These are phyloP conservation scores for Penicillium argentinense DNA, from an alignment of 495 filamentous ascomycete genomes.

Conservation along the genomic window DNA sequence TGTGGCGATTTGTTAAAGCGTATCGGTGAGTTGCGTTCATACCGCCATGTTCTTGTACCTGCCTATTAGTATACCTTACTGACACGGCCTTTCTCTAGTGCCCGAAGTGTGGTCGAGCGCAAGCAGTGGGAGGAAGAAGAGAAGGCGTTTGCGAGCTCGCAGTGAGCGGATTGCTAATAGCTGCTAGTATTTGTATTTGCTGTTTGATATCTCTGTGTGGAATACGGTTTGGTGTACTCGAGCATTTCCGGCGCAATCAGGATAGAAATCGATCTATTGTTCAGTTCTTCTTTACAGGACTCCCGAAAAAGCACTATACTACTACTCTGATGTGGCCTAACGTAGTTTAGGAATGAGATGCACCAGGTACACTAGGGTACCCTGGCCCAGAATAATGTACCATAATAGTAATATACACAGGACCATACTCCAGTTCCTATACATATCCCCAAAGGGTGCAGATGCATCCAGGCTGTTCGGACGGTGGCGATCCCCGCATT, in stretches of 20 bases:
- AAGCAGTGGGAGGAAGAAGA: slow-evolving; percentile 49
- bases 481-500: slow-evolving; percentile 48
- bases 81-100: slow-evolving; percentile 23
- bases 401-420: too few relatives aligned
- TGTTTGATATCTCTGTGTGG: slow-evolving; percentile 17
- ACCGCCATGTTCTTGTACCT: not conserved
- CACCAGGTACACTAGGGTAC: too few relatives aligned
- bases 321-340: not conserved
- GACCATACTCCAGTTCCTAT: too few relatives aligned
- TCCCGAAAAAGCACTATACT: too few relatives aligned
- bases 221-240: slow-evolving; percentile 14
- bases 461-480: too few relatives aligned
- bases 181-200: slow-evolving; percentile 5
- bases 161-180: slow-evolving; percentile 8
- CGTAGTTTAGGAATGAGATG: too few relatives aligned
- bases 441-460: too few relatives aligned
- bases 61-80: slow-evolving; percentile 9
- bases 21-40: slow-evolving; percentile 40
- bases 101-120: slow-evolving; percentile 45
- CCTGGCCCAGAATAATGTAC: too few relatives aligned
- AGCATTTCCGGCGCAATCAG: slow-evolving; percentile 17
- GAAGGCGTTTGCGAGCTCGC: slow-evolving; percentile 37
- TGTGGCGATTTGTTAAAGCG: slow-evolving; percentile 86
- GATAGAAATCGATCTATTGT: too few relatives aligned
- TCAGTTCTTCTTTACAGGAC: too few relatives aligned